These are phyloP conservation scores for Colletotrichum sp. DNA, from an alignment of 2,329 filamentous ascomycete species.

Conservation along the genomic window DNA sequence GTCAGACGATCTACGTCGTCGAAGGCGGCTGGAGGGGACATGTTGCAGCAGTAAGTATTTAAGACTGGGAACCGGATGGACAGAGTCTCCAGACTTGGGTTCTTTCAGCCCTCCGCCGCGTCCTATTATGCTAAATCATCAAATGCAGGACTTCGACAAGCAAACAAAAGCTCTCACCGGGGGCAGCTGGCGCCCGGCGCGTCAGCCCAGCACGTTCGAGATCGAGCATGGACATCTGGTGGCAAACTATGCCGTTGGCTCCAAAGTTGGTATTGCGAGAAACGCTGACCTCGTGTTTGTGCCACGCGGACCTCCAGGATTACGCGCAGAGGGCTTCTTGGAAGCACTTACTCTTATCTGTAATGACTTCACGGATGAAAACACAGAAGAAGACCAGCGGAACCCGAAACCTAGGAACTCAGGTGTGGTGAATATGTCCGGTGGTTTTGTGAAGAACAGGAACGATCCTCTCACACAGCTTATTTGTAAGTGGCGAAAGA, in stretches of 20 bases:
- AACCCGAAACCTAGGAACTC: not conserved
- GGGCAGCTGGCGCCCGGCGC: not conserved
- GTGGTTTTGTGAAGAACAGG: not conserved
- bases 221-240: not conserved
- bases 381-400: not conserved
- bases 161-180: not conserved
- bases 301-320: not conserved
- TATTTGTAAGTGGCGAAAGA: not conserved
- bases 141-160: not conserved
- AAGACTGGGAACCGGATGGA: too few species aligned
- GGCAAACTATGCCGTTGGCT: not conserved
- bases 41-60: not conserved
- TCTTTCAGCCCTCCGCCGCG: not conserved
- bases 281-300: not conserved
- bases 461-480: not conserved
- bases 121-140: not conserved
- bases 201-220: not conserved
- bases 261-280: not conserved
- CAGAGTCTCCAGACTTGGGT: not conserved
- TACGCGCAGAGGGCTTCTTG: not conserved
- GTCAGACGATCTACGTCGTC: not conserved
- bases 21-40: not conserved
- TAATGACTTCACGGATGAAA: not conserved
- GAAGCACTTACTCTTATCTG: not conserved
- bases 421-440: not conserved